phyloP scores from a whole-genome alignment of 208 protist genomes.

The Acanthamoeba triangularis region DNA sequence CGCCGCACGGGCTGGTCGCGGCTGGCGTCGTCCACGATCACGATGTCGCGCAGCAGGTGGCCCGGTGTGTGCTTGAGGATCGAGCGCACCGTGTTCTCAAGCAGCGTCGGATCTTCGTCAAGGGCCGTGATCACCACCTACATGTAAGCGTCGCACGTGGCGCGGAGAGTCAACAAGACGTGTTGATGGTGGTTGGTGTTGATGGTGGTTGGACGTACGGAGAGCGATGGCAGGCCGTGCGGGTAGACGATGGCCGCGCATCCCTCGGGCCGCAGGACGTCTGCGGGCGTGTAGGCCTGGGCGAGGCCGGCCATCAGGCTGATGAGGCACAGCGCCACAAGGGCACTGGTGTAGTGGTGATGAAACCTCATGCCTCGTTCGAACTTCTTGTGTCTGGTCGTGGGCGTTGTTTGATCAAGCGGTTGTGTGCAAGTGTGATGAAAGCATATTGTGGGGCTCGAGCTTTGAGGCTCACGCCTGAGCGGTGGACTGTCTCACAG shows the following conservation, averaged over 20 bases:
- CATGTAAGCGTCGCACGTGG: not conserved
- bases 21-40: constrained; percentile 36
- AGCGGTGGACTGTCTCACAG: too few species aligned
- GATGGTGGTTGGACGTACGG: not conserved
- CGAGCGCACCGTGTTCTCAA: constrained; percentile 34
- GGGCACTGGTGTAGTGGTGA: too few species aligned
- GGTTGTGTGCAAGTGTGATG: too few species aligned
- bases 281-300: not conserved
- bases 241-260: not conserved
- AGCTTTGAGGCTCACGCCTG: too few species aligned
- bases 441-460: too few species aligned
- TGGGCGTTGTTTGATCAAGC: too few species aligned
- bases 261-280: not conserved
- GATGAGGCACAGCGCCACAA: not conserved
- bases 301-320: not conserved
- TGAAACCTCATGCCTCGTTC: too few species aligned
- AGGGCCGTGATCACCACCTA: constrained; percentile 42
- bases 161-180: not conserved
- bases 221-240: not conserved
- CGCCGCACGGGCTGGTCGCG: constrained; percentile 35
- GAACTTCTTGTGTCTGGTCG: too few species aligned
- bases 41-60: constrained; percentile 56
- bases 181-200: not conserved
- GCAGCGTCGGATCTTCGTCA: constrained; percentile 17
- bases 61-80: constrained; percentile 30